A percentile compares a stretch with the other conserved stretches of the same genome.
These are phyloP conservation scores for Capronia epimyces DNA, from an alignment of 2,329 filamentous ascomycete genomes.

Conservation along the genomic window DNA sequence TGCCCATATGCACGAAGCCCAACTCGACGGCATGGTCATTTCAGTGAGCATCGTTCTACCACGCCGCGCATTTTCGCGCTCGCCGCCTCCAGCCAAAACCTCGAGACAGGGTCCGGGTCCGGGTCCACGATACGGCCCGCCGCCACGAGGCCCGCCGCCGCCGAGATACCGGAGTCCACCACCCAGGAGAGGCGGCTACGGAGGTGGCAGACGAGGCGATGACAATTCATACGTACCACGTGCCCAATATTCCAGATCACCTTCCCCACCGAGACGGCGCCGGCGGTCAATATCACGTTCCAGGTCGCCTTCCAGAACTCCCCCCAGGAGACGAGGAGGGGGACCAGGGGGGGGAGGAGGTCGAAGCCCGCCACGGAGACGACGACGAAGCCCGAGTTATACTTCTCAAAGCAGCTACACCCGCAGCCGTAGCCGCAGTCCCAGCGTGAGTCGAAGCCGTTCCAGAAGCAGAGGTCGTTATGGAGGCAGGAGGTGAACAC, in stretches of 20 bases:
- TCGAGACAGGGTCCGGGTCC: conserved; percentile 47
- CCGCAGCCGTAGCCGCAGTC: conserved; percentile 44
- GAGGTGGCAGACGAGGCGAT: conserved; percentile 33
- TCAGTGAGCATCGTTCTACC: conserved; percentile 86
- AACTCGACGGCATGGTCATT: conserved; percentile 75
- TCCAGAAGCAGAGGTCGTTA: conserved; percentile 45
- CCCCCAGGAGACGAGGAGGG: conserved; percentile 37
- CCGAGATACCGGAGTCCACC: conserved; percentile 35
- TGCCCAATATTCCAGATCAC: conserved; percentile 42
- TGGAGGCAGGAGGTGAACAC: conserved; percentile 28
- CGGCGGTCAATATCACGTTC: conserved; percentile 36
- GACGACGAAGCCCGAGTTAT: conserved; percentile 58
- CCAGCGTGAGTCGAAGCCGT: conserved; percentile 49
- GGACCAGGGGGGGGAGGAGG: conserved; percentile 33
- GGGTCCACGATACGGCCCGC: conserved; percentile 31
- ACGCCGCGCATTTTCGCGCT: conserved; percentile 71
- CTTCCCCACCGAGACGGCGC: conserved; percentile 36
- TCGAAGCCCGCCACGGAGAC: conserved; percentile 36
- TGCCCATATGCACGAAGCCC: conserved; percentile 96
- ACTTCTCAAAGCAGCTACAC: conserved; percentile 55
- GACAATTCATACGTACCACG: conserved; percentile 56
- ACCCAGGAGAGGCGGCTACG: conserved; percentile 36
- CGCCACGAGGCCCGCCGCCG: conserved; percentile 25
- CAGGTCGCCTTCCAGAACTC: conserved; percentile 40
- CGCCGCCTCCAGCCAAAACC: conserved; percentile 66